Conservation (phyloP, 495 filamentous ascomycete species). For the Neurospora cerealis region DNA sequence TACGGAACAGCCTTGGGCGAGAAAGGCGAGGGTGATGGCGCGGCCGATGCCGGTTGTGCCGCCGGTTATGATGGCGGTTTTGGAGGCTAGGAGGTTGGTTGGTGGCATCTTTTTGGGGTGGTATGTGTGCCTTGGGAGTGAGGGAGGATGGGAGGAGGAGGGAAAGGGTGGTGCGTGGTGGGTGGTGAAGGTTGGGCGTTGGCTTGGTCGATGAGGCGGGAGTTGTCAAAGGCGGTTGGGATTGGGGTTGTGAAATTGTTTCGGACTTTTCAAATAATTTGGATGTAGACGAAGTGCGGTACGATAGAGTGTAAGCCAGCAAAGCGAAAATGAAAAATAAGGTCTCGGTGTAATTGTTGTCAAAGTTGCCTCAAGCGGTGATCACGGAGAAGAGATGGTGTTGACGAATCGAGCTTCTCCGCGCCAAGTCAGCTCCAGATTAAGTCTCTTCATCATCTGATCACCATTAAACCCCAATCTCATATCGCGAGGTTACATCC, state of each 20-base stretch:
- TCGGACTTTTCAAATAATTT: not conserved
- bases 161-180: too few species aligned
- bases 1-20: conserved; percentile 59
- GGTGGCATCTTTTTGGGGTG: conserved; percentile 22
- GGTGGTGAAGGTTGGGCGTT: not conserved
- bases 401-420: not conserved
- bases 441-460: not conserved
- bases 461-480: not conserved
- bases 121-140: too few species aligned
- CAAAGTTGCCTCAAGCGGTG: not conserved
- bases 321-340: not conserved
- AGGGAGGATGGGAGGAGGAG: not conserved
- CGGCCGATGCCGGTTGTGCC: conserved; percentile 69
- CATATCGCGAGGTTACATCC: not conserved
- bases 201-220: not conserved
- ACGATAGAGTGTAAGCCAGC: not conserved
- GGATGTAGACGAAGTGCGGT: not conserved
- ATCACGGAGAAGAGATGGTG: not conserved
- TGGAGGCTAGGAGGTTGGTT: conserved; percentile 49
- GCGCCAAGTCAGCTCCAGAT: not conserved
- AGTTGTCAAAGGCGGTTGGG: not conserved
- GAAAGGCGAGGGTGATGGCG: conserved; percentile 61
- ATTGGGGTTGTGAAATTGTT: not conserved
- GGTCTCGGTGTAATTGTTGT: not conserved
- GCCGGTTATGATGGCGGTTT: conserved; percentile 67